phyloP scores from a whole-genome alignment of 2,329 filamentous ascomycete species.

The Pseudocercospora ulei region DNA sequence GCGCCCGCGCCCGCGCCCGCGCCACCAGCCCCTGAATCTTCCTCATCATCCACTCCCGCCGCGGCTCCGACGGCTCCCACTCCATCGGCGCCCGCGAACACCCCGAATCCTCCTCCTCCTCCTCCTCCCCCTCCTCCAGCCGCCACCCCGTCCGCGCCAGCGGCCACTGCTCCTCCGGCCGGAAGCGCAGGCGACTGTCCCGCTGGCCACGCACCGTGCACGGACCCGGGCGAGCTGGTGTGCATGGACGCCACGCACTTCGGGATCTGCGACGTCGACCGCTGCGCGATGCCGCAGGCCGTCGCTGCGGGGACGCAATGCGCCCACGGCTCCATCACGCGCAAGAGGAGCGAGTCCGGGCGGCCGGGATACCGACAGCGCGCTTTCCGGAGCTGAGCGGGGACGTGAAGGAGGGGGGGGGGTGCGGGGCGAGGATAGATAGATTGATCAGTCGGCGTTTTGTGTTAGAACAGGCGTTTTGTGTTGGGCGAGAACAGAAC shows the following conservation, averaged over 20 bases:
- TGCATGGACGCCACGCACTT: constrained; percentile 39
- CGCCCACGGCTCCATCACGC: constrained; percentile 32
- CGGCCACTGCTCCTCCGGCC: constrained; percentile 6
- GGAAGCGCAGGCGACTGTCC: constrained; percentile 18
- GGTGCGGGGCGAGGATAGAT: too few relatives aligned
- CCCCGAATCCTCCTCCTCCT: too few relatives aligned
- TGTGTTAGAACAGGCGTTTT: too few relatives aligned
- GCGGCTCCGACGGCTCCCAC: constrained; percentile 7
- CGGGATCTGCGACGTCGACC: constrained; percentile 39
- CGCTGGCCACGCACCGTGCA: constrained; percentile 33
- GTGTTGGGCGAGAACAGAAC: too few relatives aligned
- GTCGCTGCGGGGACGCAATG: constrained; percentile 40
- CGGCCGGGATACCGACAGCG: not conserved
- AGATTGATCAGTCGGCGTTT: too few relatives aligned
- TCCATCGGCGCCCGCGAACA: not conserved
- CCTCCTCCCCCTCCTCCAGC: constrained; percentile 5
- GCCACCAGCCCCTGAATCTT: constrained; percentile 7
- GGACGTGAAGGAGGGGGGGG: too few relatives aligned
- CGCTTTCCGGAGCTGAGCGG: too few relatives aligned
- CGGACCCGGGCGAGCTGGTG: constrained; percentile 37
- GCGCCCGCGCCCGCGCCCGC: constrained; percentile 3
- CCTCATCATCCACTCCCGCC: constrained; percentile 4
- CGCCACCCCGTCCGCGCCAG: constrained; percentile 4
- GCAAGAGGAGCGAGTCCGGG: constrained; percentile 9
- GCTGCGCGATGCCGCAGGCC: constrained; percentile 36